phyloP scores from a whole-genome alignment of 2,329 filamentous ascomycete species.

The Colletotrichum siamense region DNA sequence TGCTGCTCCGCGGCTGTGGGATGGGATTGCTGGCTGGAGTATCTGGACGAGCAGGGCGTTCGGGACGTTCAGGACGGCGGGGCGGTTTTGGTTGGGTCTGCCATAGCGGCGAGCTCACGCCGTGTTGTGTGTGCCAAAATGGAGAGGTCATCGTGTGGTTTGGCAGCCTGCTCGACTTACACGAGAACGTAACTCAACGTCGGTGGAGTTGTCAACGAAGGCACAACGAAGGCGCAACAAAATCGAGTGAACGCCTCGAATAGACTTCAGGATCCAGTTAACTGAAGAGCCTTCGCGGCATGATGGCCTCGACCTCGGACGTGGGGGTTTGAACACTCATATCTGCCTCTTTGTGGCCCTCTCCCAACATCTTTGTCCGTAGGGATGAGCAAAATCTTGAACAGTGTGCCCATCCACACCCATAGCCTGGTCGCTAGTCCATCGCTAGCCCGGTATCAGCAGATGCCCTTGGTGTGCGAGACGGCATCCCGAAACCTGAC shows the following conservation, averaged over 20 bases:
- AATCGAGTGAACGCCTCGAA: background rate
- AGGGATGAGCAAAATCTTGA: conserved; percentile 1
- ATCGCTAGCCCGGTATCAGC: conserved; percentile 11
- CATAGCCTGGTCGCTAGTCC: conserved; percentile 5
- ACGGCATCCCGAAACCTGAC: background rate
- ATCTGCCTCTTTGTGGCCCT: background rate
- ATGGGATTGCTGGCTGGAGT: background rate
- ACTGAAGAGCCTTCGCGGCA: background rate
- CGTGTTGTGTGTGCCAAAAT: background rate
- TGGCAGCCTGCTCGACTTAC: background rate
- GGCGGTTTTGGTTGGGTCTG: background rate
- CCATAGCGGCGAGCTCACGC: background rate
- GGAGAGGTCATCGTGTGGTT: background rate
- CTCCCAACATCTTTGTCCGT: background rate
- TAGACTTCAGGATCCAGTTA: background rate
- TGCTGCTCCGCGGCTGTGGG: background rate
- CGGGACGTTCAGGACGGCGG: background rate
- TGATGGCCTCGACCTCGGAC: background rate
- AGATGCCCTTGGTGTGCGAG: conserved; percentile 7
- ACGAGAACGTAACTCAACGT: background rate
- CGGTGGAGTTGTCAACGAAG: background rate
- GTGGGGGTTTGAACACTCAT: background rate
- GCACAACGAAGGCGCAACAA: background rate
- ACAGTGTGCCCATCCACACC: background rate
- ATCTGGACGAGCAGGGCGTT: background rate